Evolutionary conservation across 2,329 filamentous ascomycete genomes (phyloP).

Genomic region (Fusarium aywerte): DNA sequence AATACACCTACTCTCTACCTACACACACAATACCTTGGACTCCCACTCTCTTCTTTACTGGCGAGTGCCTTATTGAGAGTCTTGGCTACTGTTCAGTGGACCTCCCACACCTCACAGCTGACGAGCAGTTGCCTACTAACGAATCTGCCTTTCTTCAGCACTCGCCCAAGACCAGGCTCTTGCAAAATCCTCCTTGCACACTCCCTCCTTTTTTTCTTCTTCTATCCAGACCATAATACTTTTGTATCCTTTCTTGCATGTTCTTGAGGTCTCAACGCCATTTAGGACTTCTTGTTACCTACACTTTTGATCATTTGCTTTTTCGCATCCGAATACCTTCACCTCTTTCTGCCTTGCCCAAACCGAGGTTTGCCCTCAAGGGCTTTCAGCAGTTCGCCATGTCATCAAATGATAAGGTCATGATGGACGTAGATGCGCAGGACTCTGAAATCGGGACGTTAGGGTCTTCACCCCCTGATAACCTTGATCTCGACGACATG

Average conservation of each 20-base stretch:
- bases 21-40: background rate
- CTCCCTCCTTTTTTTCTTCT: background rate
- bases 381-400: background rate
- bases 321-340: background rate
- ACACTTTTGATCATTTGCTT: background rate
- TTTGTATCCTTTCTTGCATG: background rate
- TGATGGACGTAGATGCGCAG: slow-evolving; percentile 7
- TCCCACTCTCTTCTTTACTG: background rate
- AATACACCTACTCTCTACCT: background rate
- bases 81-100: background rate
- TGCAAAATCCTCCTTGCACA: background rate
- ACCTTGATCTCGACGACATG: slow-evolving; percentile 1
- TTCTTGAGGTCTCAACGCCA: background rate
- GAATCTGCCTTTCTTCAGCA: background rate
- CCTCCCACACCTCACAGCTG: slow-evolving; percentile 2
- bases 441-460: slow-evolving; percentile 5
- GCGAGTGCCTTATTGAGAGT: slow-evolving; percentile 2
- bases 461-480: slow-evolving; percentile 16
- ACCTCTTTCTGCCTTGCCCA: background rate
- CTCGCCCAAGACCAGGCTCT: background rate
- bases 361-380: background rate
- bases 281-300: background rate
- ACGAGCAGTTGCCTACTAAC: background rate
- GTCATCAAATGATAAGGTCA: background rate
- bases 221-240: background rate